phyloP scores from a whole-genome alignment of 345 rosid species.

The Linum lewisii region DNA sequence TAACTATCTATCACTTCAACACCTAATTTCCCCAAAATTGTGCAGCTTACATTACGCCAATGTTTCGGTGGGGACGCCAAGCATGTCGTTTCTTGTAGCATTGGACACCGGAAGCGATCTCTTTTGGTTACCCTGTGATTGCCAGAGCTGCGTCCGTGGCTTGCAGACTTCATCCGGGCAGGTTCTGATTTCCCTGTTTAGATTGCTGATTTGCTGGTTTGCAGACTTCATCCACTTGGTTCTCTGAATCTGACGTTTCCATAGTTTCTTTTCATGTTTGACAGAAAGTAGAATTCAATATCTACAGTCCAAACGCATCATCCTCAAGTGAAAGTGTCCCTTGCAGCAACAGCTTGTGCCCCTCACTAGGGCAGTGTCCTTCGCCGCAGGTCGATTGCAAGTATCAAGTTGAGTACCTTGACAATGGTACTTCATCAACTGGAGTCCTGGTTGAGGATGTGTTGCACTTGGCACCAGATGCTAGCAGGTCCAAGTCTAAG shows the following conservation, averaged over 20 bases:
- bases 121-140: slow-evolving; percentile 95
- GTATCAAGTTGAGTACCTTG: slow-evolving; percentile 55
- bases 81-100: slow-evolving; percentile 66
- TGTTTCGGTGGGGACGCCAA: slow-evolving; percentile 70
- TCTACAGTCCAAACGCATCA: slow-evolving; percentile 63
- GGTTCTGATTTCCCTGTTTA: slow-evolving; percentile 24
- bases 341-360: slow-evolving; percentile 54
- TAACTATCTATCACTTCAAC: no score
- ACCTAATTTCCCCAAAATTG: neutral
- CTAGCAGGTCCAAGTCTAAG: slow-evolving; percentile 19
- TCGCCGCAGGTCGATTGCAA: slow-evolving; percentile 47
- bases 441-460: slow-evolving; percentile 64
- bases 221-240: neutral
- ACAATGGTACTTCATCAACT: slow-evolving; percentile 56
- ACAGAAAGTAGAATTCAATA: slow-evolving; percentile 45
- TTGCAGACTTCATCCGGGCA: slow-evolving; percentile 25
- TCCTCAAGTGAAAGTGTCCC: slow-evolving; percentile 49
- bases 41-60: slow-evolving; percentile 82
- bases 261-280: neutral
- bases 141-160: slow-evolving; percentile 41
- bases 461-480: slow-evolving; percentile 47
- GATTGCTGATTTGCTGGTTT: neutral
- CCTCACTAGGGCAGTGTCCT: slow-evolving; percentile 34
- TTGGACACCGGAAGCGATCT: slow-evolving; percentile 90
- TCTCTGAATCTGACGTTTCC: neutral